These are phyloP conservation scores for Nicotiana rustica DNA, from an alignment of 305 asterid species.

Conservation along the genomic window DNA sequence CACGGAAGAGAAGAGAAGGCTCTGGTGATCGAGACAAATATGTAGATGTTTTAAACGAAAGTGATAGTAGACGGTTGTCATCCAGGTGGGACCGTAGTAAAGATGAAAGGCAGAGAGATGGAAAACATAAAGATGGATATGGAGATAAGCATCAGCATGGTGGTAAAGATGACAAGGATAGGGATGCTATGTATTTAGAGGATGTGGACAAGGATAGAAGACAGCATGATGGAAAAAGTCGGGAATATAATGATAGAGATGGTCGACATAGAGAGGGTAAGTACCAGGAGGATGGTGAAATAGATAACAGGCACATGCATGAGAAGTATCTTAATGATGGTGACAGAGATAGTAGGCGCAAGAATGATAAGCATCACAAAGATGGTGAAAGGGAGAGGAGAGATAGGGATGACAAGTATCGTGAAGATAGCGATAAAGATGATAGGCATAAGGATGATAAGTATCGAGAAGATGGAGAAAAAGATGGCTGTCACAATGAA, in stretches of 20 bases:
- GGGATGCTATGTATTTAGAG: slow-evolving; percentile 65
- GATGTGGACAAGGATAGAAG: slow-evolving; percentile 58
- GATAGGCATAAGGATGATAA: slow-evolving; percentile 62
- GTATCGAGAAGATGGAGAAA: slow-evolving; percentile 66
- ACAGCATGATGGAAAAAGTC: slow-evolving; percentile 64
- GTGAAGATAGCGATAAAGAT: slow-evolving; percentile 62
- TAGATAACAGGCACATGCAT: slow-evolving; percentile 64
- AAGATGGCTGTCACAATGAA: slow-evolving; percentile 63
- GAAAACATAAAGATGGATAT: slow-evolving; percentile 42
- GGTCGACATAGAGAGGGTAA: slow-evolving; percentile 59
- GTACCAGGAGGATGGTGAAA: slow-evolving; percentile 67
- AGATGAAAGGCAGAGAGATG: slow-evolving; percentile 46
- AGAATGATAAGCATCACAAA: slow-evolving; percentile 66
- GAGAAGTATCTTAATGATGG: slow-evolving; percentile 66
- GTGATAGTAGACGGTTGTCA: slow-evolving; percentile 61
- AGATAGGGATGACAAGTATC: slow-evolving; percentile 69
- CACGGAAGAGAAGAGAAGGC: slow-evolving; percentile 66
- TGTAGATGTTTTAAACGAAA: slow-evolving; percentile 62
- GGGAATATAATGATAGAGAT: slow-evolving; percentile 71
- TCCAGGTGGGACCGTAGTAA: slow-evolving; percentile 69
- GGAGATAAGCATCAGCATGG: slow-evolving; percentile 45
- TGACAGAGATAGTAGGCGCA: slow-evolving; percentile 63
- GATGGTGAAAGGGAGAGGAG: slow-evolving; percentile 69
- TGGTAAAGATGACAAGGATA: slow-evolving; percentile 75
- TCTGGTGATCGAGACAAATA: slow-evolving; percentile 69